Conservation (phyloP, 805 yeast genomes). For the Candida methanosorbosa region DNA sequence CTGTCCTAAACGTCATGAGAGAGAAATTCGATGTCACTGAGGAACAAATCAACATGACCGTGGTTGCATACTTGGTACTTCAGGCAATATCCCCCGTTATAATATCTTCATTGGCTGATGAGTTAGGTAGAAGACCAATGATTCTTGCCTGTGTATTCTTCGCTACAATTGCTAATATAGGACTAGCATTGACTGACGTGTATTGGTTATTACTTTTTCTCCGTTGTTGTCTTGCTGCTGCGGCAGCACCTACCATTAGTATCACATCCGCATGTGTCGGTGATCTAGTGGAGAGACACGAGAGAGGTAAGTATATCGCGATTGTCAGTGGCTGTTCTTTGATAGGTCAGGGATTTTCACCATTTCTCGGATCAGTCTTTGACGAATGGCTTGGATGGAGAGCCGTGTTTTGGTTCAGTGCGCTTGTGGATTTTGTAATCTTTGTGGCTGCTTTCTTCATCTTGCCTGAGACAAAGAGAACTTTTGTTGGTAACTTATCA, state of each 20-base stretch:
- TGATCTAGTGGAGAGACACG: constrained; percentile 55
- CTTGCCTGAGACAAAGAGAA: constrained; percentile 71
- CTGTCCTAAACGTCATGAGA: constrained; percentile 57
- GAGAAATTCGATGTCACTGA: constrained; percentile 44
- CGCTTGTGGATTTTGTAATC: constrained; percentile 50
- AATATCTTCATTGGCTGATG: constrained; percentile 61
- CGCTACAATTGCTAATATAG: constrained; percentile 56
- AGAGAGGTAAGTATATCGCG: constrained; percentile 68
- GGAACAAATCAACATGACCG: constrained; percentile 56
- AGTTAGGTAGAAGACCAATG: constrained; percentile 64
- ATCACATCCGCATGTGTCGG: constrained; percentile 65
- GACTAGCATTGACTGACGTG: constrained; percentile 47
- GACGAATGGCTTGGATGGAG: constrained; percentile 61
- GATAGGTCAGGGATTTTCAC: constrained; percentile 72
- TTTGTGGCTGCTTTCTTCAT: constrained; percentile 23
- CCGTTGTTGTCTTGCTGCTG: constrained; percentile 70
- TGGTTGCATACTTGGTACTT: constrained; percentile 65
- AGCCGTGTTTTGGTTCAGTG: constrained; percentile 68
- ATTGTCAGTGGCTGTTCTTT: constrained; percentile 54
- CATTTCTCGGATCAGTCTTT: constrained; percentile 52
- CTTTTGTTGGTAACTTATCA: constrained; percentile 70
- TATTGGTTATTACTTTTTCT: constrained; percentile 58
- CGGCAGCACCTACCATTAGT: constrained; percentile 69
- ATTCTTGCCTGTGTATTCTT: constrained; percentile 44
- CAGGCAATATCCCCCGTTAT: constrained; percentile 75